These are phyloP conservation scores for Colletotrichum spinosum DNA, from an alignment of 2,329 filamentous ascomycete genomes.

Conservation along the genomic window DNA sequence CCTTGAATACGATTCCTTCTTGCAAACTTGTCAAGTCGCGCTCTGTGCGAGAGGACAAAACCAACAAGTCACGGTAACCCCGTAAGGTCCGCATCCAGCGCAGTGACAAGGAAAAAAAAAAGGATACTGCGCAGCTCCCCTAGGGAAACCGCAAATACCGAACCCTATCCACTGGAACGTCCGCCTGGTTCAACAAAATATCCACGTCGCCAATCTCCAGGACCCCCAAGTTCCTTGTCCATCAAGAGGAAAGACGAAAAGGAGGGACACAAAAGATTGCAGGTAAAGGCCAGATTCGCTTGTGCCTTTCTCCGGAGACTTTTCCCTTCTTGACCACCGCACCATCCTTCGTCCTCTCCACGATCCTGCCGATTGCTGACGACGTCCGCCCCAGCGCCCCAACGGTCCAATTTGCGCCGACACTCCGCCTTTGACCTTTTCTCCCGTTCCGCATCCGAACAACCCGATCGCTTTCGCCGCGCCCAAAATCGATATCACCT, in stretches of 20 bases:
- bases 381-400: background rate
- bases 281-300: slow-evolving; percentile 12
- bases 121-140: too few relatives aligned
- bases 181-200: slow-evolving; percentile 27
- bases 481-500: background rate
- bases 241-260: too few relatives aligned
- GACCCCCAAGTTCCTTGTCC: background rate
- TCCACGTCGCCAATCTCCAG: slow-evolving; percentile 18
- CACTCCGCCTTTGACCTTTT: slow-evolving; percentile 22
- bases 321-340: background rate
- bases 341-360: slow-evolving; percentile 5
- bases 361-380: slow-evolving; percentile 4
- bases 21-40: too few relatives aligned
- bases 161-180: background rate
- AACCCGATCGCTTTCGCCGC: slow-evolving; percentile 17
- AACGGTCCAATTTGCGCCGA: slow-evolving; percentile 35
- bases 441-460: slow-evolving; percentile 30
- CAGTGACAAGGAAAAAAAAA: too few relatives aligned
- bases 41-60: too few relatives aligned
- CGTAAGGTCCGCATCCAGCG: too few relatives aligned
- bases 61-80: too few relatives aligned
- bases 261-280: too few relatives aligned
- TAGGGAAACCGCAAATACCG: background rate
- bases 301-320: background rate
- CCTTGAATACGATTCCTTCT: too few relatives aligned